A percentile compares a stretch with the other conserved stretches of the same genome.
Evolutionary conservation across 2,329 filamentous ascomycete species (phyloP).

Genomic region (Aotearoamyces nothofagi): DNA sequence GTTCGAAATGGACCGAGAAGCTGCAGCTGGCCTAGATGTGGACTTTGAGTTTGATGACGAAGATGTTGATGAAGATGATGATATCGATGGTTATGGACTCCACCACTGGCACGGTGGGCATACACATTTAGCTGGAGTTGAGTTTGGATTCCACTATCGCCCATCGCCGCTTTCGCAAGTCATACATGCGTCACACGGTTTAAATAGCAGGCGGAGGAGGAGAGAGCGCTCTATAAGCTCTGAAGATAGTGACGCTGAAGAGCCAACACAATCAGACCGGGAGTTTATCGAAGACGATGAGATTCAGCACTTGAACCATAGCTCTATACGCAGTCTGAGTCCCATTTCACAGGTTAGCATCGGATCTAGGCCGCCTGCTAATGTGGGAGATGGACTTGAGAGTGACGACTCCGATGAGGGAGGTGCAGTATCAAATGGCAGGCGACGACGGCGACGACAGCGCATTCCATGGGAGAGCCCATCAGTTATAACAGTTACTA

Average conservation of each 20-base stretch:
- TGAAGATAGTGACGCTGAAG: constrained; percentile 3
- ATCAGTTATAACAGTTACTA: constrained; percentile 9
- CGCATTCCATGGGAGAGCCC: constrained; percentile 2
- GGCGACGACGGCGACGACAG: not conserved
- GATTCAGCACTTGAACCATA: too few species aligned
- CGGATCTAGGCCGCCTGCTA: too few species aligned
- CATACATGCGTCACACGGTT: not conserved
- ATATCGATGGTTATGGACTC: not conserved
- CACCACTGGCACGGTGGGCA: too few species aligned
- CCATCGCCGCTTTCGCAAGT: too few species aligned
- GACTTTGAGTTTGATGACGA: constrained; percentile 19
- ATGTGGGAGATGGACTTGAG: not conserved
- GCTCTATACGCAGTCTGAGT: too few species aligned
- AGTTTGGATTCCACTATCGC: too few species aligned
- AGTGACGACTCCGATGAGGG: not conserved
- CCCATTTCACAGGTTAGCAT: too few species aligned
- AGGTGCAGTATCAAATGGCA: not conserved
- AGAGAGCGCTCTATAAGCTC: not conserved
- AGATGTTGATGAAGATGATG: constrained; percentile 11
- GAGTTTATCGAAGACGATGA: constrained; percentile 6
- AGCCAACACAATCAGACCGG: constrained; percentile 6
- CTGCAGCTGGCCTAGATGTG: constrained; percentile 15
- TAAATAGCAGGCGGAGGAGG: not conserved
- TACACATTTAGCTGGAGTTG: too few species aligned
- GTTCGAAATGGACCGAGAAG: constrained; percentile 8